Percentiles rank a stretch among this genome's conserved stretches.
Evolutionary conservation across 176 grass and related monocot species (phyloP).

Genomic region (Urochloa ruziziensis): DNA sequence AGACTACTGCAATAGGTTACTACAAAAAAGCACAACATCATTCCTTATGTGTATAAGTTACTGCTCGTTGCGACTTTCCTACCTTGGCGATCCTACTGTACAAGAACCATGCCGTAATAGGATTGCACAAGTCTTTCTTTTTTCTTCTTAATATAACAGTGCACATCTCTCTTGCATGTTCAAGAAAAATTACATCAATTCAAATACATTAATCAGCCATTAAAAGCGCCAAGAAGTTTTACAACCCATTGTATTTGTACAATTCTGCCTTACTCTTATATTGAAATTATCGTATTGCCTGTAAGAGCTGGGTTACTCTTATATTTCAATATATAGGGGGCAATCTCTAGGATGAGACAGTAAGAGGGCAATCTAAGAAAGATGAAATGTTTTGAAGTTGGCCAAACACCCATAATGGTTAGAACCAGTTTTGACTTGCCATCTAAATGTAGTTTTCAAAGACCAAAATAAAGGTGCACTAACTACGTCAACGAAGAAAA

Average conservation of each 20-base stretch:
- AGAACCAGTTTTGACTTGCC: not conserved
- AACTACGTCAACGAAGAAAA: not conserved
- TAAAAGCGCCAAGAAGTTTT: not conserved
- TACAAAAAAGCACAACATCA: not conserved
- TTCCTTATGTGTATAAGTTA: too few relatives aligned
- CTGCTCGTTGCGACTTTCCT: too few relatives aligned
- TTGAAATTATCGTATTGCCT: not conserved
- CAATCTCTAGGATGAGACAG: not conserved
- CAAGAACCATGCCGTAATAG: too few relatives aligned
- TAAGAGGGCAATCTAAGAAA: not conserved
- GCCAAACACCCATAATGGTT: not conserved
- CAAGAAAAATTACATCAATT: not conserved
- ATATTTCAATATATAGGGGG: too few relatives aligned
- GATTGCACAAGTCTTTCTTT: too few relatives aligned
- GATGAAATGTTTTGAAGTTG: not conserved
- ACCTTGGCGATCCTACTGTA: too few relatives aligned
- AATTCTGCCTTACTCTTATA: not conserved
- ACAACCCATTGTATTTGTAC: not conserved
- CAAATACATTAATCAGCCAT: not conserved
- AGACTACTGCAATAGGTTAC: not conserved
- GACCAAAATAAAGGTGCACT: not conserved
- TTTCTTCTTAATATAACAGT: not conserved
- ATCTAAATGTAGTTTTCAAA: slow-evolving; percentile 1
- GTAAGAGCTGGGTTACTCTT: not conserved
- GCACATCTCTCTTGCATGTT: not conserved